Conservation (phyloP, 2,329 filamentous ascomycete species). For the Aspergillus floridensis region DNA sequence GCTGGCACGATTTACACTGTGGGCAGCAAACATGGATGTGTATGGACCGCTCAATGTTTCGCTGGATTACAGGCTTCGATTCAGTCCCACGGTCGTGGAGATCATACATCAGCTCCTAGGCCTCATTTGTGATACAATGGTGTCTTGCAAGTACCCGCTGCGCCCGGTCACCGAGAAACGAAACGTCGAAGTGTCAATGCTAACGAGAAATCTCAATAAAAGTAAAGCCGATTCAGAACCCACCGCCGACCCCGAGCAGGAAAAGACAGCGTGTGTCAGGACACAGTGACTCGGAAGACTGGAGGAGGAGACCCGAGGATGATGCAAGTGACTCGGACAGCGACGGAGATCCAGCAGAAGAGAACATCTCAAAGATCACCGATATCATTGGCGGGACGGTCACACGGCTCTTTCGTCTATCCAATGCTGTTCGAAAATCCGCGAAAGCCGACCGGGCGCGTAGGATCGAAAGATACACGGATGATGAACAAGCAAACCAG, state of each 20-base stretch:
- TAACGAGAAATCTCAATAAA: constrained; percentile 19
- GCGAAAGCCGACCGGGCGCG: constrained; percentile 24
- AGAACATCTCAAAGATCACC: constrained; percentile 24
- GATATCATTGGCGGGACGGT: constrained; percentile 26
- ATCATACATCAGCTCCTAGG: constrained; percentile 28
- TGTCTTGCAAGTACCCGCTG: constrained; percentile 10
- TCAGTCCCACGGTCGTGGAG: constrained; percentile 25
- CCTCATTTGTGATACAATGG: constrained; percentile 12
- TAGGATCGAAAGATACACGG: constrained; percentile 24
- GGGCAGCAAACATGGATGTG: constrained; percentile 30
- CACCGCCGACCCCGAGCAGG: constrained; percentile 20
- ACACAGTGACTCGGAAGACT: constrained; percentile 15
- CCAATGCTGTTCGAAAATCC: constrained; percentile 27
- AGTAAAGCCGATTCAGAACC: constrained; percentile 25
- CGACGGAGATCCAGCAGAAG: constrained; percentile 16
- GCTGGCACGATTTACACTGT: constrained; percentile 19
- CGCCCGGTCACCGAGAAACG: constrained; percentile 1
- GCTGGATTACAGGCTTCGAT: constrained; percentile 31
- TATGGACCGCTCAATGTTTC: constrained; percentile 29
- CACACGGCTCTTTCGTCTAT: constrained; percentile 29
- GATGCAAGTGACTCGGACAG: constrained; percentile 20
- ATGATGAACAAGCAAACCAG: constrained; percentile 27
- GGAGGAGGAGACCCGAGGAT: constrained; percentile 14
- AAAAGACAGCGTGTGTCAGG: constrained; percentile 20
- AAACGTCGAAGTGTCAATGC: constrained; percentile 1